These are phyloP conservation scores for Rhizopogon hawkerae DNA, from an alignment of 1,284 basidiomycete genomes.

Conservation along the genomic window DNA sequence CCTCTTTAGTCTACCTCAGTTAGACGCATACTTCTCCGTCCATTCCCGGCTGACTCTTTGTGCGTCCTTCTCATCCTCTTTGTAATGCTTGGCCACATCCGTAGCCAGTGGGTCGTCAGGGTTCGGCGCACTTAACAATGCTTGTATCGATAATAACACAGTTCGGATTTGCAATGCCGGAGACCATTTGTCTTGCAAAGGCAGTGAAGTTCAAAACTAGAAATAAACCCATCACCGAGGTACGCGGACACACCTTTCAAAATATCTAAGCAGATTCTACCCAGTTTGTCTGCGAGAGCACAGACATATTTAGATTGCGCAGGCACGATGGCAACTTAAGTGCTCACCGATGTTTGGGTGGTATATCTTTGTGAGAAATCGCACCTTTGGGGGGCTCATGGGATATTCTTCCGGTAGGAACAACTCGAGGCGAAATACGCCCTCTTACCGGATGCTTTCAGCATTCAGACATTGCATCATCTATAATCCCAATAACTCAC, in stretches of 20 bases:
- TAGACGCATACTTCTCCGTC: conserved; percentile 74
- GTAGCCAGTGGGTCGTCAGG: conserved; percentile 99
- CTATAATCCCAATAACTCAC: conserved; percentile 42
- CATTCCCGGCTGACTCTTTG: conserved; percentile 86
- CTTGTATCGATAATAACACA: conserved; percentile 94
- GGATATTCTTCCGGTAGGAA: conserved; percentile 99
- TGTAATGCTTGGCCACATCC: conserved; percentile 97
- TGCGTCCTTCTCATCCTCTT: conserved; percentile 91
- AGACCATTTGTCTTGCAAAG: conserved; percentile 87
- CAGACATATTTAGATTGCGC: not conserved
- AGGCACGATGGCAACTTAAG: conserved; percentile 1
- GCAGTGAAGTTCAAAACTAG: not conserved
- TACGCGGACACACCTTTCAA: conserved; percentile 63
- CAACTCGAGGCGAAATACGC: conserved; percentile 90
- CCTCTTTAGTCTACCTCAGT: conserved; percentile 8
- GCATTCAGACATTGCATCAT: not conserved
- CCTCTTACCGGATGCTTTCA: conserved; percentile 46
- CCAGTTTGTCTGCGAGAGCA: conserved; percentile 76
- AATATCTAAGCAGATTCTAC: conserved; percentile 96
- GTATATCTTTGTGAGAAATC: conserved; percentile 99
- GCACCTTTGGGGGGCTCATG: conserved; percentile 97
- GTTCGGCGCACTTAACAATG: conserved; percentile 91
- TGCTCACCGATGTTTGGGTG: conserved; percentile 95
- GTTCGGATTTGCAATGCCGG: conserved; percentile 97
- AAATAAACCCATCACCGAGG: conserved; percentile 1